A percentile compares a stretch with the other conserved stretches of the same genome.
phyloP scores from a whole-genome alignment of 257 asterid species.

The Solanum arcanum region DNA sequence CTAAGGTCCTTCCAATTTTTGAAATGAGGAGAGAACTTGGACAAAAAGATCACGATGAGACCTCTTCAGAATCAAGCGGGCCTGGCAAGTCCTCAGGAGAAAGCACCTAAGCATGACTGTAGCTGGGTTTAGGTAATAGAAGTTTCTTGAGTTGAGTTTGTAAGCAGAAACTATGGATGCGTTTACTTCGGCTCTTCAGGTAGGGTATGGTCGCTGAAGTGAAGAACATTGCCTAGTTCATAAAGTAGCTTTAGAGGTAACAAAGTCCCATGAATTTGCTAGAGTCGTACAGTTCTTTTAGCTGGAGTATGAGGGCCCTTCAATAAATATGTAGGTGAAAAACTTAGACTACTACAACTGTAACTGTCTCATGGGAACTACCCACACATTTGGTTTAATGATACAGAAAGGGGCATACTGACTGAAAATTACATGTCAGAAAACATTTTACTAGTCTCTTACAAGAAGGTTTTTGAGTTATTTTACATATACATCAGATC shows the following conservation, averaged over 20 bases:
- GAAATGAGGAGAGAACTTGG: not conserved
- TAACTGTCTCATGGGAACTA: not conserved
- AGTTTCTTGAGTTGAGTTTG: not conserved
- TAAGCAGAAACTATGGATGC: not conserved
- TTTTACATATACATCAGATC: not conserved
- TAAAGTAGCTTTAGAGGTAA: not conserved
- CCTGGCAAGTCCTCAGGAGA: not conserved
- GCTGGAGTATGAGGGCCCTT: not conserved
- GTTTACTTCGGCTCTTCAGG: not conserved
- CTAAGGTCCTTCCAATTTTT: not conserved
- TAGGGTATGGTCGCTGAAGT: not conserved
- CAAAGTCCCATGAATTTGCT: not conserved
- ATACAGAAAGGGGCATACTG: not conserved
- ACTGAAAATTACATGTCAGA: not conserved
- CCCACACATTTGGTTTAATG: not conserved
- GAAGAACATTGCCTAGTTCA: not conserved
- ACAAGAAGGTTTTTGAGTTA: not conserved
- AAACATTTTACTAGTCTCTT: not conserved
- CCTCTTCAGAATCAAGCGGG: not conserved
- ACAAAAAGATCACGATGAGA: not conserved
- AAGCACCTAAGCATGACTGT: not conserved
- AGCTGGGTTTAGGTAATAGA: not conserved
- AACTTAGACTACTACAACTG: not conserved
- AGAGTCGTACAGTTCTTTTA: not conserved
- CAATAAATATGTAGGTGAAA: not conserved